Evolutionary conservation across 2,329 filamentous ascomycete genomes (phyloP), one percentile per base, ranked within the genome.

Genomic region (Colletotrichum chlorophyti): DNA sequence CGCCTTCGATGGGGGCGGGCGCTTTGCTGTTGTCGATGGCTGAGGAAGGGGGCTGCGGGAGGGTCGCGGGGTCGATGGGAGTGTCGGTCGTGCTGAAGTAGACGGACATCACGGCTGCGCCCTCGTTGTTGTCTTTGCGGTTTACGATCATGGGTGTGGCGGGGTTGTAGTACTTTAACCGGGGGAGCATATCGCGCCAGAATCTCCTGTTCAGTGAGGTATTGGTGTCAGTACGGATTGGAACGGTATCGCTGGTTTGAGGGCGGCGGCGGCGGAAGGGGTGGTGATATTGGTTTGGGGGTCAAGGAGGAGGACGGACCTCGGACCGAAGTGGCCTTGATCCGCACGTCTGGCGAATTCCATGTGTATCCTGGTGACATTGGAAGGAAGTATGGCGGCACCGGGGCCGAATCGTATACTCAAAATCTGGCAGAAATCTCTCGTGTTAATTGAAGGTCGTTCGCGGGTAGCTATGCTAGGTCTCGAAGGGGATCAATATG

Each of bases 81-180:
- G 62, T 58, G 53, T 27, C 53, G 58, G 76, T 77, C 12, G 34
- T 42, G 67, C 79, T 79, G 65, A 88, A 83, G 75, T 89, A 88
- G 66, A 93, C 79, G 60, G 84, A 86, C 75, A 93, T 79, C 42
- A 78, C 80, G 12, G 90, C 84, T 6, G 83, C 77, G 19, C 79
- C 79, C 5, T 78, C 72, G 65, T 86, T 80, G 40, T 87, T 76
- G 32, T 72, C 67, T 63, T 84, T 87, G 58, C 91, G 89, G 73
- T 89, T 88, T 67, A 97, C 85, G 58, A 91, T 87, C 83, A 98
- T 96, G 38, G 89, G 86, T 41, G 97, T 74, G 11, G 86, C 78
- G 1, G 95, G 95, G 73, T 99, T 99, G 82, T 96, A 90, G 79
- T 88, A 99, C 82, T 99, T 97, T 65, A 99, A 81, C 55, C 91